A percentile compares a stretch with the other conserved stretches of the same genome.
phyloP scores from a whole-genome alignment of 1,139 yeast species.

The Geotrichum europaeum region DNA sequence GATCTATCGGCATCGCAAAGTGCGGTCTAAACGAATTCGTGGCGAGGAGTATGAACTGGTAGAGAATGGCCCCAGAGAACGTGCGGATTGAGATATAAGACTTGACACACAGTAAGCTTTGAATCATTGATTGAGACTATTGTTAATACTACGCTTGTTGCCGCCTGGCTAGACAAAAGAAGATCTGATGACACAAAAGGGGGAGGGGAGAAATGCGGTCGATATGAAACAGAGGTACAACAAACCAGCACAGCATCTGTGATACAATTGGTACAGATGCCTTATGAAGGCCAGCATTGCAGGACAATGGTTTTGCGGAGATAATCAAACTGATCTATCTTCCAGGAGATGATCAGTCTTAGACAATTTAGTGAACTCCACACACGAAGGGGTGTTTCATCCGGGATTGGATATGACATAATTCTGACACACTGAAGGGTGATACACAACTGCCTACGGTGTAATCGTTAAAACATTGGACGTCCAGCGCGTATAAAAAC shows the following conservation, averaged over 20 bases:
- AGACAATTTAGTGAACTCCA: neutral
- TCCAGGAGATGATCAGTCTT: neutral
- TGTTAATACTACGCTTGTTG: neutral
- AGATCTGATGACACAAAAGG: neutral
- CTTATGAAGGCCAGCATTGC: neutral
- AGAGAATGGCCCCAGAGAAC: neutral
- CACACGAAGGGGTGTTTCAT: neutral
- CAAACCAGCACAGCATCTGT: neutral
- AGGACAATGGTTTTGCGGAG: neutral
- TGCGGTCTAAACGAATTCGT: neutral
- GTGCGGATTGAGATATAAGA: neutral
- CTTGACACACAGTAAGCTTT: neutral
- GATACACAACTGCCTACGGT: neutral
- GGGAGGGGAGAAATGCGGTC: neutral
- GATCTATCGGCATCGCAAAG: constrained; percentile 6
- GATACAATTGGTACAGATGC: neutral
- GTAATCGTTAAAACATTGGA: neutral
- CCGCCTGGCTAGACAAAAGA: neutral
- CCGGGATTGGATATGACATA: neutral
- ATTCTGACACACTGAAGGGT: neutral
- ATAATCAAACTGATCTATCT: neutral
- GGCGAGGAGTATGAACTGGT: neutral
- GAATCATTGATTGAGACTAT: neutral
- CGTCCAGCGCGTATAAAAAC: neutral
- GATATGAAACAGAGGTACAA: neutral